Percentiles rank a stretch among this genome's conserved stretches.
These are phyloP conservation scores for Prunus salicina DNA, from an alignment of 306 rosid genomes.

Conservation along the genomic window DNA sequence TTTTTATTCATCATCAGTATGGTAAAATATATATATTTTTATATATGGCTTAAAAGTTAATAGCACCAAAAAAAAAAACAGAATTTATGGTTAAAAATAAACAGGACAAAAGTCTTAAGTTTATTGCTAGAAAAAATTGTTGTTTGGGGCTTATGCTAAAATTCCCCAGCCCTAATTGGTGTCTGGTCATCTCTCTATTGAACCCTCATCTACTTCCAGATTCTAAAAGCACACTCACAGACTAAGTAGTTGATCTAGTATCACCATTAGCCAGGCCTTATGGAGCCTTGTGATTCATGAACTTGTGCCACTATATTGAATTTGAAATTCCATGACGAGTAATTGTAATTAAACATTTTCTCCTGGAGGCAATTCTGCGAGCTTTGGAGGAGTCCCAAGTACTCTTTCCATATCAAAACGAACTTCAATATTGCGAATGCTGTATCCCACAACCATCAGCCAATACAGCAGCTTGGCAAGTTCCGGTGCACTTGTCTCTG, in stretches of 20 bases:
- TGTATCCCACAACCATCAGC: slow-evolving; percentile 96
- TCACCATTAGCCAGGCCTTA: neutral
- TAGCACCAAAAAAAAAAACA: too few relatives aligned
- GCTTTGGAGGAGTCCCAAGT: slow-evolving; percentile 77
- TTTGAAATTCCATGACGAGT: neutral
- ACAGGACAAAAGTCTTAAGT: too few relatives aligned
- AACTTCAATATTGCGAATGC: slow-evolving; percentile 94
- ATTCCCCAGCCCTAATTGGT: neutral
- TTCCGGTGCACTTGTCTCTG: slow-evolving; percentile 78
- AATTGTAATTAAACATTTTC: slow-evolving; percentile 49
- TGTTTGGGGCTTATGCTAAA: neutral
- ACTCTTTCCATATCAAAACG: slow-evolving; percentile 96
- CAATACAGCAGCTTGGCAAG: slow-evolving; percentile 86
- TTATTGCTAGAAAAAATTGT: neutral
- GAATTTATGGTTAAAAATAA: too few relatives aligned
- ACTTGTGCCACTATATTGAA: neutral
- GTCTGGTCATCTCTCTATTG: neutral
- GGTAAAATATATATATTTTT: too few relatives aligned
- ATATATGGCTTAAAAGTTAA: too few relatives aligned
- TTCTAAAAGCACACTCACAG: neutral
- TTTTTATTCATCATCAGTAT: too few relatives aligned
- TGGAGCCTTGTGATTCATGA: neutral
- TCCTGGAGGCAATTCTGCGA: slow-evolving; percentile 91
- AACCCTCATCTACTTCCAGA: neutral
- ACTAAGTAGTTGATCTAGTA: neutral